Conservation (phyloP, 768 basidiomycete genomes). For the Steccherinum ochraceum region DNA sequence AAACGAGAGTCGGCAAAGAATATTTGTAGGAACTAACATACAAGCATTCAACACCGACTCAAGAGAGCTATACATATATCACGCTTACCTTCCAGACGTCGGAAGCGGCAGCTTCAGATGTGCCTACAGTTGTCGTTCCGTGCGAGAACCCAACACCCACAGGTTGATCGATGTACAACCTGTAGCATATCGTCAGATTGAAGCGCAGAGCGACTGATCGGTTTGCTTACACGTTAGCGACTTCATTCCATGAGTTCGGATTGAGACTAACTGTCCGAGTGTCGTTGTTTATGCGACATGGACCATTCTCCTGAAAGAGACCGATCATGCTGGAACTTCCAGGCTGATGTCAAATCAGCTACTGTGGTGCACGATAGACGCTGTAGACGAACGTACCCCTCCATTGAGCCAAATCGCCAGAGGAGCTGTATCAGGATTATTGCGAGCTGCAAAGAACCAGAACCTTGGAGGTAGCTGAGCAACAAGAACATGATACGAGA, state of each 20-base stretch:
- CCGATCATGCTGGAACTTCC: constrained; percentile 32
- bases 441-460: constrained; percentile 65
- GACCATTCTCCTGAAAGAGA: constrained; percentile 35
- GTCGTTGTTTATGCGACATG: constrained; percentile 42
- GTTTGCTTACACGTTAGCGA: constrained; percentile 32
- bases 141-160: constrained; percentile 59
- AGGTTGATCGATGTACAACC: constrained; percentile 59
- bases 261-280: constrained; percentile 39
- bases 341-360: constrained; percentile 18
- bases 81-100: constrained; percentile 43
- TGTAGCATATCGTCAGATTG: constrained; percentile 3
- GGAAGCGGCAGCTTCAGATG: constrained; percentile 45
- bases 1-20: constrained; percentile 53
- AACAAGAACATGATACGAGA: not conserved
- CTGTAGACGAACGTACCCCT: constrained; percentile 24
- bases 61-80: not conserved
- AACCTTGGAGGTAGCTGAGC: constrained; percentile 51
- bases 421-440: constrained; percentile 54
- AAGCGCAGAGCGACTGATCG: not conserved
- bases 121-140: constrained; percentile 41
- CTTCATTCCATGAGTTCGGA: constrained; percentile 49
- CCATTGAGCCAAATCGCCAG: constrained; percentile 65
- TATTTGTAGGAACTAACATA: constrained; percentile 49
- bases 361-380: not conserved
- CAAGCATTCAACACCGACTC: too few relatives aligned